Evolutionary conservation across 2,329 filamentous ascomycete genomes (phyloP), one percentile per base, ranked within the genome.

Genomic region (Phialophora macrospora): DNA sequence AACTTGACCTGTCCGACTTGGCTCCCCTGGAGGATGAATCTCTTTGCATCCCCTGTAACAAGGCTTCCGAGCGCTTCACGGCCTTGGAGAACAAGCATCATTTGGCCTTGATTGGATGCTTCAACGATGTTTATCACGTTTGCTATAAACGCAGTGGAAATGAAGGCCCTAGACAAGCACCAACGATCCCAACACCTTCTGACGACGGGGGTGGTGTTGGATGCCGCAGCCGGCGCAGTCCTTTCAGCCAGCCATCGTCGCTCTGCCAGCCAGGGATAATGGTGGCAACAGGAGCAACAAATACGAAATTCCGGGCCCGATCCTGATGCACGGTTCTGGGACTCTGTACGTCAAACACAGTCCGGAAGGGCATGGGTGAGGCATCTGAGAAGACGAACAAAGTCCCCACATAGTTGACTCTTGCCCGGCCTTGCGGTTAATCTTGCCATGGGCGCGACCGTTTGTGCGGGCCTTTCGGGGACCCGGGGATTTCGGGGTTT

Each of bases 291-390:
- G 44, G 26, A 28, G 30, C 20, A n/a, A 49, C 44, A 55, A 55
- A 55, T 55, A 49, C 22, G 49, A 62, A 55, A 62, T 62, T 55
- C 46, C 51, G 32, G 54, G 28, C 44, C 46, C 26, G 30, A 17
- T 41, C 48, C 12, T 8, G 46, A 51, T 60, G 44, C 57, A 60
- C 14, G 57, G n/a, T 24, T 52, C 46, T 52, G 22, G 46, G 26
- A 41, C 20, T 41, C 20, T 60, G 58, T 60, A 65, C 63, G 63
- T 65, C 58, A 65, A 65, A 64, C 30, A 12, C 28, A n/a, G 28
- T 44, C 34, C 9, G 54, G 54, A 20, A 30, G 6, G 48, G 9
- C 48, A 51, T 22, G 48, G 48, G 9, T 51, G 24, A 51, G 24
- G 48, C 48, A 51, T 48, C 38, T 30, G 12, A 30, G 49, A 32